phyloP scores from a whole-genome alignment of 2,329 filamentous ascomycete species.

The Cladosporium sp. region DNA sequence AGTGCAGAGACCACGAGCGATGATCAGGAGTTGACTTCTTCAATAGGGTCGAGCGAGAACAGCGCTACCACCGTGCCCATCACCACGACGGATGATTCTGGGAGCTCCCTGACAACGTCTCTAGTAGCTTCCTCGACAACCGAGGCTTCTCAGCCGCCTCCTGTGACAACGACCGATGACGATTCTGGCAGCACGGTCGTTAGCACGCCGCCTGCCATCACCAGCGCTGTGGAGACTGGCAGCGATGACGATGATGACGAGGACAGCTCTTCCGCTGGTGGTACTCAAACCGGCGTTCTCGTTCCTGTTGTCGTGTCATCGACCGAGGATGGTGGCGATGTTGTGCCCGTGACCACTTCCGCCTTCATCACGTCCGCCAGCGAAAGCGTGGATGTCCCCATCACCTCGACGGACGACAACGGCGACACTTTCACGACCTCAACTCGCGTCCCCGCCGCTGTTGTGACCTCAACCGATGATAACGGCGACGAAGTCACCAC shows the following conservation, averaged over 20 bases:
- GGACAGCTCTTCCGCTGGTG: not conserved
- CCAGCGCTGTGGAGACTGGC: conserved; percentile 17
- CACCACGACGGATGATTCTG: conserved; percentile 24
- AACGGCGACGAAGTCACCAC: conserved; percentile 34
- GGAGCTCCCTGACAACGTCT: conserved; percentile 20
- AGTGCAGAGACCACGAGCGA: conserved; percentile 8
- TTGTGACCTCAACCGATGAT: conserved; percentile 37
- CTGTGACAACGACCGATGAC: conserved; percentile 19
- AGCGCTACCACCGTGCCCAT: conserved; percentile 18
- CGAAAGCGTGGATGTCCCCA: conserved; percentile 26
- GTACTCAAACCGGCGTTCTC: conserved; percentile 31
- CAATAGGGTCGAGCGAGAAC: conserved; percentile 7
- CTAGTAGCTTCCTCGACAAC: conserved; percentile 20
- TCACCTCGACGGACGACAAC: conserved; percentile 29
- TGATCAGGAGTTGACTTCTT: conserved; percentile 14
- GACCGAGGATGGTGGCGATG: conserved; percentile 35
- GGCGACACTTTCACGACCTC: conserved; percentile 36
- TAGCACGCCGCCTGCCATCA: conserved; percentile 18
- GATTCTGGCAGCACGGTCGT: conserved; percentile 17
- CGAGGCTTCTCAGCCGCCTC: conserved; percentile 17
- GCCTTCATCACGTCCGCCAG: conserved; percentile 34
- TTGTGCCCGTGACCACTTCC: conserved; percentile 34
- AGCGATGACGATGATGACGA: not conserved
- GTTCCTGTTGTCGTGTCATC: conserved; percentile 37
- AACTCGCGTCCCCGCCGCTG: conserved; percentile 34